A percentile compares a stretch with the other conserved stretches of the same genome.
These are phyloP conservation scores for Violaceomyces palustris DNA, from an alignment of 1,284 basidiomycete genomes.

Conservation along the genomic window DNA sequence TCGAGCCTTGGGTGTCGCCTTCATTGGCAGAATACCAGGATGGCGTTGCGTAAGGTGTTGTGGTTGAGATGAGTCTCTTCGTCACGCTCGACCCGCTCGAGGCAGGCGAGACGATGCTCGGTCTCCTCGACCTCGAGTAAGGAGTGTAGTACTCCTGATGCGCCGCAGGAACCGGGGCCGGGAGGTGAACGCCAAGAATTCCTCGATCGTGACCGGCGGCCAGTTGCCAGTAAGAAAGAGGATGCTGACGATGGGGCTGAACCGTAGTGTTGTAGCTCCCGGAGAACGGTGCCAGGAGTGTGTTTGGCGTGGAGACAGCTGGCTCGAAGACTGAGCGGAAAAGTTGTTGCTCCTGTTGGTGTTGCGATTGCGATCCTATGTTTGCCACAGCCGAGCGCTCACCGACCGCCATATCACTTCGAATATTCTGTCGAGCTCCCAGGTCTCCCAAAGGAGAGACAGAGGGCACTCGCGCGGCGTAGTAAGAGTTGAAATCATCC, in stretches of 20 bases:
- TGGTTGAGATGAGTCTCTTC: slow-evolving; percentile 7
- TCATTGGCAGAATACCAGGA: slow-evolving; percentile 7
- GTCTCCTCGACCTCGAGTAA: slow-evolving; percentile 7
- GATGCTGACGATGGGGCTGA: slow-evolving; percentile 19
- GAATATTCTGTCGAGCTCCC: too few relatives aligned
- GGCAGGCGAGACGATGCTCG: background rate
- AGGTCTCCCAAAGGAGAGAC: too few relatives aligned
- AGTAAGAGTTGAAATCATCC: too few relatives aligned
- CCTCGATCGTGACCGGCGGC: slow-evolving; percentile 28
- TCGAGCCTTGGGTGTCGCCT: slow-evolving; percentile 3
- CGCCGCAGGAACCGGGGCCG: slow-evolving; percentile 7
- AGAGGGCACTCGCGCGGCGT: too few relatives aligned
- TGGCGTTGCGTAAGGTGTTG: slow-evolving; percentile 23
- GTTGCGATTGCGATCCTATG: too few relatives aligned
- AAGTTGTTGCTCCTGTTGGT: too few relatives aligned
- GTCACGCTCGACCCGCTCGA: background rate
- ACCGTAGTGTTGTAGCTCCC: too few relatives aligned
- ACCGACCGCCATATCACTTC: too few relatives aligned
- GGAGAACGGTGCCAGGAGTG: slow-evolving; percentile 24
- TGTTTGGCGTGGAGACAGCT: slow-evolving; percentile 31
- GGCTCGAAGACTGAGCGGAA: slow-evolving; percentile 28
- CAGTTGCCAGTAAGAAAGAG: slow-evolving; percentile 29
- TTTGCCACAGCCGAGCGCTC: too few relatives aligned
- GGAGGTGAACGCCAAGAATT: slow-evolving; percentile 32
- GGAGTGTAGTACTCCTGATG: slow-evolving; percentile 15